Base-by-base conservation (phyloP, 2,329 filamentous ascomycete species). In the Didymella pinodella region DNA sequence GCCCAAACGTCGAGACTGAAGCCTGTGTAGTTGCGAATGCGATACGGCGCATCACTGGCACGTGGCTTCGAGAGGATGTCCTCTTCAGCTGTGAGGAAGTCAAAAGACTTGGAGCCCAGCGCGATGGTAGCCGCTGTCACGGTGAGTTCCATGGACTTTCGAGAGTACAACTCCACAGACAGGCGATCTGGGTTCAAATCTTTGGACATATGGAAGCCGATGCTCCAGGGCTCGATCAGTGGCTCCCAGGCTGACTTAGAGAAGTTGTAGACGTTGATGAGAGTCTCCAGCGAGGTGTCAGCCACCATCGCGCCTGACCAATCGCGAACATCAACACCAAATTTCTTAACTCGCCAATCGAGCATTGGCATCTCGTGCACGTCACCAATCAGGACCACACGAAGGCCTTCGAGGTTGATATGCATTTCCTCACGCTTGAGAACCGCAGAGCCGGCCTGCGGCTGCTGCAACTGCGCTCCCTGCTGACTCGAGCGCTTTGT, bases 181-280 rank as follows among this genome's bases (percentile, higher is more conserved):
- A 97, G 80, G 50, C 90, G 83, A 36, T 94, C 91, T 0, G 89
- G 91, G 41, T 86, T 85, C 26, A 88, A 84, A 57, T 95, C 89
- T 68, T 89, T 93, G 0, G 91, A 88, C 75, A 98, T 87, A 63
- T 96, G 92, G 66, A 99, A 88, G 2, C 93, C 93, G n/a, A 98
- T 83, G 65, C 94, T 88, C 95, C 95, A 99, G 7, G 96, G 96
- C 75, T 99, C 95, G 26, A 99, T 87, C 32, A 99, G 80, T 3
- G 95, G 95, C 76, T 99, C 95, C 95, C 95, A 99, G 3, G 93
- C 92, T 0, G 95, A 99, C 76, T 99, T 99, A 14, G 95, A 95
- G 79, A 99, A 99, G 78, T 99, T 99, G 83, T 97, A 99, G 26
- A 99, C 90, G 70, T 98, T 99, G 68, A 96, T 86, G 77, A 97